Base-by-base conservation (phyloP, 805 yeast genomes). In the Monosporozyma aquatica region DNA sequence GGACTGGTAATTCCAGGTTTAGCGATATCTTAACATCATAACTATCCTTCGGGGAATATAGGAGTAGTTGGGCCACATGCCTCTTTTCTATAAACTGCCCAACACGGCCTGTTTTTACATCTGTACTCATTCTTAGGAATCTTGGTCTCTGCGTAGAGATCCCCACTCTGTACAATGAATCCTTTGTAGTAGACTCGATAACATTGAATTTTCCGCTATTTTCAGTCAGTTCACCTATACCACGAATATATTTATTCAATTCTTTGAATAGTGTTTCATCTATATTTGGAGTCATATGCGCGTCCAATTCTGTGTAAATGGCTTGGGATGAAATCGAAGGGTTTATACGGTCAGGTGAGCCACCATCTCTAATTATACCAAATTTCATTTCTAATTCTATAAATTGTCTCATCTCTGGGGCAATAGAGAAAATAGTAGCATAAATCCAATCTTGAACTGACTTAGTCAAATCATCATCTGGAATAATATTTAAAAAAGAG, bases 371-470 rank as follows among this genome's bases (percentile, higher is more conserved):
- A 22, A 84, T 75, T 15, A 76, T 68, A 4, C 94, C 94, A 51
- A 81, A 74, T 56, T 83, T 83, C 55, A 82, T 67, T 62, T 84
- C 94, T 52, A 84, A 62, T 65, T 84, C 94, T 23, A 83, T 69
- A 52, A 68, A 74, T 18, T 79, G 69, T 41, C 72, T 66, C 51
- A 69, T 50, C 47, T 70, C 64, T 32, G 74, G 75, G 30, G 76
- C 74, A 30, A 85, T 72, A 26, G 84, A 84, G 36, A 71, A 71
- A 37, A 87, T 69, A 48, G 84, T 81, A 15, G 94, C 87, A 69
- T 82, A 87, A 7, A 89, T 71, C 97, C 97, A 89, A 52, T 82
- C 86, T 18, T 92, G 82, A 6, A 89, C 77, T 26, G 84, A 76
- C 55, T 89, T 76, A 5, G 89, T 82, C 45, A 85, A 68, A 53